phyloP scores from a whole-genome alignment of 2,329 filamentous ascomycete species.

The Fusarium newnesense region DNA sequence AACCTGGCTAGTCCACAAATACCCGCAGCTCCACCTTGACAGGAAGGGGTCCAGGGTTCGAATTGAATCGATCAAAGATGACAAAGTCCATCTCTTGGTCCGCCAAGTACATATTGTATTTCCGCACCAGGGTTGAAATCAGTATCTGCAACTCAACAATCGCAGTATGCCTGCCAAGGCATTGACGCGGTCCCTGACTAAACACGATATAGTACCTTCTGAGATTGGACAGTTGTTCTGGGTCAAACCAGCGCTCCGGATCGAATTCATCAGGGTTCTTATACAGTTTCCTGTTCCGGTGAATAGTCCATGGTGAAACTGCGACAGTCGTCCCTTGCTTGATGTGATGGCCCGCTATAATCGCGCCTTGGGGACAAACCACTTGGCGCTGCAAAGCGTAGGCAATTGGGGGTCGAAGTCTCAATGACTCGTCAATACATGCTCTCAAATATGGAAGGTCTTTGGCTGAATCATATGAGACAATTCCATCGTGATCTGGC shows the following conservation, averaged over 20 bases:
- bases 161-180: background rate
- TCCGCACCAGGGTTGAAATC: background rate
- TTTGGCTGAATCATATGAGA: background rate
- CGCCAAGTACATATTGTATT: background rate
- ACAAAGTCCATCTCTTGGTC: background rate
- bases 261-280: background rate
- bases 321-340: background rate
- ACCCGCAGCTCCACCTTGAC: background rate
- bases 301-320: background rate
- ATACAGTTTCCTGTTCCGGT: background rate
- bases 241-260: background rate
- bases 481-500: background rate
- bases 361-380: background rate
- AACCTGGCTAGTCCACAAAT: slow-evolving; percentile 6
- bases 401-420: background rate
- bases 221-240: background rate
- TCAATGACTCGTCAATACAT: background rate
- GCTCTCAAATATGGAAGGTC: background rate
- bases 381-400: background rate
- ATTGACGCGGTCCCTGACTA: background rate
- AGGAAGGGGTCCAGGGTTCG: background rate
- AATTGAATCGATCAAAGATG: background rate
- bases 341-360: background rate
- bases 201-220: background rate
- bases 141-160: background rate